phyloP scores from a whole-genome alignment of 1,284 basidiomycete species.

The Tranzscheliella williamsii region DNA sequence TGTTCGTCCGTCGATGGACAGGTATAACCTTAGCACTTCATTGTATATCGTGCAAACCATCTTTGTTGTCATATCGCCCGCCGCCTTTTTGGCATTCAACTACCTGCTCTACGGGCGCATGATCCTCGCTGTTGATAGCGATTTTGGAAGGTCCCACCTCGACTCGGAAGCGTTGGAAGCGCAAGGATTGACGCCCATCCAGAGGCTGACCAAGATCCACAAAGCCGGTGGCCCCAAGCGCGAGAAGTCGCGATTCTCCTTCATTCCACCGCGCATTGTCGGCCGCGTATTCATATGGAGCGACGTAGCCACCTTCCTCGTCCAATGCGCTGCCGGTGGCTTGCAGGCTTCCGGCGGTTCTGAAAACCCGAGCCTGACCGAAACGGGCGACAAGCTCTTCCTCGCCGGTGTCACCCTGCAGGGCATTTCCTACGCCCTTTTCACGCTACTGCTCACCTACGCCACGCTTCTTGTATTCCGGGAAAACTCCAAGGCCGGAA shows the following conservation, averaged over 20 bases:
- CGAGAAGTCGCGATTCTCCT: slow-evolving; percentile 28
- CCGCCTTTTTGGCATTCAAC: slow-evolving; percentile 48
- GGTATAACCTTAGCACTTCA: slow-evolving; percentile 7
- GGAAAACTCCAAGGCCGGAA: neutral
- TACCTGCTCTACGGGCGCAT: slow-evolving; percentile 46
- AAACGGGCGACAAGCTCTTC: slow-evolving; percentile 41
- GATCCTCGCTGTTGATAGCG: slow-evolving; percentile 23
- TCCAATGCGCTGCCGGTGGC: slow-evolving; percentile 43
- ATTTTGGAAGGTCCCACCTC: slow-evolving; percentile 16
- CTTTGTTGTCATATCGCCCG: slow-evolving; percentile 45
- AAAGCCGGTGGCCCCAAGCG: slow-evolving; percentile 20
- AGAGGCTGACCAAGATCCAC: slow-evolving; percentile 21
- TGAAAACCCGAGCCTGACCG: slow-evolving; percentile 8
- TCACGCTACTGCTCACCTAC: slow-evolving; percentile 26
- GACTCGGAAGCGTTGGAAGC: slow-evolving; percentile 14
- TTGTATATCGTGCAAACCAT: slow-evolving; percentile 38
- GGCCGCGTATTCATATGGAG: slow-evolving; percentile 49
- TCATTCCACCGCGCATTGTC: slow-evolving; percentile 41
- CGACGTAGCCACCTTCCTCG: slow-evolving; percentile 52
- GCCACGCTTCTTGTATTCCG: slow-evolving; percentile 16
- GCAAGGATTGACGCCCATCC: slow-evolving; percentile 7
- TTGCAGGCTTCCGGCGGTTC: slow-evolving; percentile 26
- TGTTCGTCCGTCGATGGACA: slow-evolving; percentile 20
- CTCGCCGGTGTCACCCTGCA: slow-evolving; percentile 39
- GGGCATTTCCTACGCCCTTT: slow-evolving; percentile 39